Base-by-base conservation (phyloP, 768 basidiomycete species). In the Glaciozyma antarctica region DNA sequence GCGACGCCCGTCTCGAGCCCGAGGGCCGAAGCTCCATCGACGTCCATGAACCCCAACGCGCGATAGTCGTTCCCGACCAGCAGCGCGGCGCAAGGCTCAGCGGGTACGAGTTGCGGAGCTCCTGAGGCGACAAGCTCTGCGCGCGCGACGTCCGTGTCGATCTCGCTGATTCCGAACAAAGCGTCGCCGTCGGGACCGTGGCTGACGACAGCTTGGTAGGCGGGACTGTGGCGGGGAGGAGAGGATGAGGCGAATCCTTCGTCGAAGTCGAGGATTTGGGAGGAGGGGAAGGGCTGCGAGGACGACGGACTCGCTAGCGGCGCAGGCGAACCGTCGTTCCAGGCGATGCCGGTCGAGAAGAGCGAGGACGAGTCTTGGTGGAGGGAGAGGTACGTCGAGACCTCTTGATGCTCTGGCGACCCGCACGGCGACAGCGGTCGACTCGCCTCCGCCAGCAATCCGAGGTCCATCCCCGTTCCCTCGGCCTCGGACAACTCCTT, bases 11-110 rank as follows among this genome's bases (percentile, higher is more conserved):
- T 22, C 41, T 53, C 44, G 48, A 66, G 60, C 16, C 52, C 52
- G 52, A 53, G 52, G 1, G 52, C 52, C n/a, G 52, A 24, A 17
- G n/a, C 5, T 6, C 24, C 52, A 43, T 67, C 65, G 26, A 60
- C 22, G 10, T 64, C 63, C 60, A 61, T 61, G 53, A 60, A 53
- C 21, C 62, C 66, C 0, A 61, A 21, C 1, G 61, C 45, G 3
- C 60, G 52, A 19, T 47, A 32, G 24, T 24, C n/a, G 41, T 7
- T 24, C 26, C 47, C 21, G 5, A 19, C 21, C 17, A 30, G 15
- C 28, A 32, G 24, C 15, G 28, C 57, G 13, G 30, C 44, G n/a
- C 30, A 22, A 3, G 26, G 43, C 7, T 56, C 54, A 10, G 32
- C 26, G 32, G 49, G 48, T 7, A 24, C 49, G 16, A 32, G 0